A percentile compares a stretch with the other conserved stretches of the same genome.
Conservation (phyloP, 257 asterid genomes). For the Sherardia arvensis region DNA sequence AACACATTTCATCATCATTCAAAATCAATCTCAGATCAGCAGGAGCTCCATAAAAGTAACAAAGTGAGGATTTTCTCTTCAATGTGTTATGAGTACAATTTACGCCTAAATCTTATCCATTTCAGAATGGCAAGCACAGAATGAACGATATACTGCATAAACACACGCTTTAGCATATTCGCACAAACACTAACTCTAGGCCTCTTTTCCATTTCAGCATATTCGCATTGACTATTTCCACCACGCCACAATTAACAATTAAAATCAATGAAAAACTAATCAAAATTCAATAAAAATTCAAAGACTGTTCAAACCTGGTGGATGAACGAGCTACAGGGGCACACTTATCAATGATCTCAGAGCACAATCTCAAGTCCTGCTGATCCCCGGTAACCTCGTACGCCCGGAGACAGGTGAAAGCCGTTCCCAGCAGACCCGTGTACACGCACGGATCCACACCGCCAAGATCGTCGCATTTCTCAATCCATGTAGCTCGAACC, state of each 20-base stretch:
- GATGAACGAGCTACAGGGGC: neutral
- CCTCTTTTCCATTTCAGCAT: neutral
- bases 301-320: neutral
- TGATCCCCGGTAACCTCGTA: constrained; percentile 53
- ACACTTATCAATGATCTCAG: neutral
- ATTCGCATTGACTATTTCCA: neutral
- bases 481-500: constrained; percentile 1
- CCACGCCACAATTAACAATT: neutral
- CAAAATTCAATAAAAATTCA: too few species aligned
- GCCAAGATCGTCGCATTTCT: constrained; percentile 8
- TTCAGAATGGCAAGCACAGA: too few species aligned
- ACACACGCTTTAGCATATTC: neutral
- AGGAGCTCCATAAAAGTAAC: neutral
- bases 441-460: constrained; percentile 47
- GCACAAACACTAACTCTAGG: neutral
- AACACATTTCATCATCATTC: neutral
- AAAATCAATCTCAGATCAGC: neutral
- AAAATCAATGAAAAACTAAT: neutral
- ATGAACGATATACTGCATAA: too few species aligned
- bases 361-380: constrained; percentile 34
- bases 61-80: neutral
- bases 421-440: constrained; percentile 68
- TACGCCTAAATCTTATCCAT: too few species aligned
- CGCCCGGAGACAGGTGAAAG: constrained; percentile 58
- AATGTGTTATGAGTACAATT: neutral